These are phyloP conservation scores for Daldinia loculata DNA, from an alignment of 495 filamentous ascomycete genomes.

Conservation along the genomic window DNA sequence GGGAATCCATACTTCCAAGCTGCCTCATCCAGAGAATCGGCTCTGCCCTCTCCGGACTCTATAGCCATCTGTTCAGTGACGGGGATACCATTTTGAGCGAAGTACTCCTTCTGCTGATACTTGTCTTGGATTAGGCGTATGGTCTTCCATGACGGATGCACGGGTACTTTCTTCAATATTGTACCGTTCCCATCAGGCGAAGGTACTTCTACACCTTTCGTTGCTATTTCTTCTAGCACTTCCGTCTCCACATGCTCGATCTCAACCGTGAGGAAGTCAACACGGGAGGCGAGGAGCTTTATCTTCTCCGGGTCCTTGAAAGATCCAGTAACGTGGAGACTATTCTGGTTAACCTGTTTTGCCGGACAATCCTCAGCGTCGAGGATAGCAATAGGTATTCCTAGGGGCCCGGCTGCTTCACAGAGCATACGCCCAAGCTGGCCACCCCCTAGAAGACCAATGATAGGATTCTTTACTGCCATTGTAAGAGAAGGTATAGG, in stretches of 20 bases:
- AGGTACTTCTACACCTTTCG: constrained; percentile 61
- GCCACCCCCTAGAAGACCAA: constrained; percentile 55
- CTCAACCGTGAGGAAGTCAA: constrained; percentile 92
- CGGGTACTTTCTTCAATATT: constrained; percentile 56
- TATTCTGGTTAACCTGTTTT: constrained; percentile 85
- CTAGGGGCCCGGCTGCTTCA: constrained; percentile 86
- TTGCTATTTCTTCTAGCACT: constrained; percentile 84
- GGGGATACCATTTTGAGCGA: constrained; percentile 71
- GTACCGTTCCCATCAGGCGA: constrained; percentile 50
- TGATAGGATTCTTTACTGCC: constrained; percentile 33
- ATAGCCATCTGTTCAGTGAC: constrained; percentile 74
- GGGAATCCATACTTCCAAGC: constrained; percentile 78
- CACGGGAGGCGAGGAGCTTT: constrained; percentile 75
- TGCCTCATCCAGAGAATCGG: constrained; percentile 68
- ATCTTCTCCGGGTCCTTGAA: constrained; percentile 83
- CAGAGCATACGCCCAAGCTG: constrained; percentile 96
- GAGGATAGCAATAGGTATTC: constrained; percentile 80
- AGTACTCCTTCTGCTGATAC: constrained; percentile 87
- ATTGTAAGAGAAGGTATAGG: not conserved
- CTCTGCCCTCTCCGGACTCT: constrained; percentile 54
- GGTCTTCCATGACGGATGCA: constrained; percentile 91
- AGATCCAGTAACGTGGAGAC: constrained; percentile 80
- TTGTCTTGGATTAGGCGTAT: constrained; percentile 96
- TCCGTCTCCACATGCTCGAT: constrained; percentile 97
- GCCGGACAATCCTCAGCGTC: constrained; percentile 83